Conservation (phyloP, 225 moss, liverwort and hornwort species). For the Ulota crispa region DNA sequence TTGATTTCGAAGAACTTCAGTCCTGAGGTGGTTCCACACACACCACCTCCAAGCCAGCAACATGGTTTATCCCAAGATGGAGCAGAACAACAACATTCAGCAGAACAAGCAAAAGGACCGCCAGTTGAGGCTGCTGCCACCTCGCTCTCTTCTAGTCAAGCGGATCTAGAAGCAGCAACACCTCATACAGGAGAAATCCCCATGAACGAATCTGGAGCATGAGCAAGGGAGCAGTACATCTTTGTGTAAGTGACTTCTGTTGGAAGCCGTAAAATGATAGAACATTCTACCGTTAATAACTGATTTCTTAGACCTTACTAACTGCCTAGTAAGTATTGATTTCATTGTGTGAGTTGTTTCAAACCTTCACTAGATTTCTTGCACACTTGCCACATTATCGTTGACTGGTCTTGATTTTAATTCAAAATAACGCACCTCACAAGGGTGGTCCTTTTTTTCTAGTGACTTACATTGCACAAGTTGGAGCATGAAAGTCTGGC, state of each 20-base stretch:
- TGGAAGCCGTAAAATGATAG: conserved; percentile 7
- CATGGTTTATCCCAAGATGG: neutral
- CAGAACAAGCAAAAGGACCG: neutral
- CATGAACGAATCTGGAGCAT: conserved; percentile 28
- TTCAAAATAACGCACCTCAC: no score
- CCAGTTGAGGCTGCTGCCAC: conserved; percentile 11
- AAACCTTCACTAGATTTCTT: neutral
- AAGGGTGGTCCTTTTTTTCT: no score
- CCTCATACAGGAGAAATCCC: conserved; percentile 18
- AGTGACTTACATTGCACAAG: no score
- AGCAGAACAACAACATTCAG: neutral
- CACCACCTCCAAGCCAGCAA: conserved; percentile 28
- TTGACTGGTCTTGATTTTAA: no score
- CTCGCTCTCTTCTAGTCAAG: neutral
- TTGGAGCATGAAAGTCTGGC: no score
- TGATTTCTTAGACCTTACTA: neutral
- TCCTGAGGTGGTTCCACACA: conserved; percentile 13
- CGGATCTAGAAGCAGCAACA: neutral
- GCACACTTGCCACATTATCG: no score
- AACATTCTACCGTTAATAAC: neutral
- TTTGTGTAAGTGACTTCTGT: neutral
- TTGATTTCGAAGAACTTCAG: conserved; percentile 17
- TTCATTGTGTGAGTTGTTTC: neutral
- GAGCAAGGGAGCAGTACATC: neutral
- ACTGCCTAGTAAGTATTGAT: neutral